Percentiles rank a stretch among this genome's conserved stretches.
phyloP scores from a whole-genome alignment of 345 rosid species.

The Salix exigua region DNA sequence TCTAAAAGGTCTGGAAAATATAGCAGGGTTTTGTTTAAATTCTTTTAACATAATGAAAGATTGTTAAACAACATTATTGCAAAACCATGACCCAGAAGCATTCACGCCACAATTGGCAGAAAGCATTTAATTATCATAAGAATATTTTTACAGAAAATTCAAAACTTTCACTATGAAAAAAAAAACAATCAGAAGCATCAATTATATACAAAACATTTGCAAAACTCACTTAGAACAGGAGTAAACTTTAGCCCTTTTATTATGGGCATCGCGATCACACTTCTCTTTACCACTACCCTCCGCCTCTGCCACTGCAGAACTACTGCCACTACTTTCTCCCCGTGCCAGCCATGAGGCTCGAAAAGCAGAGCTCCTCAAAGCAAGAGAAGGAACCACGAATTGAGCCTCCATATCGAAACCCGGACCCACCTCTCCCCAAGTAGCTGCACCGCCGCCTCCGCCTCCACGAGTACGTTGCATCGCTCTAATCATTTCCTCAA shows the following conservation, averaged over 20 bases:
- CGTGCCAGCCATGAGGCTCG: constrained; percentile 21
- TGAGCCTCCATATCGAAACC: constrained; percentile 2
- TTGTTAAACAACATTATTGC: background rate
- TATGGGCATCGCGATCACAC: constrained; percentile 32
- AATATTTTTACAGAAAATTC: background rate
- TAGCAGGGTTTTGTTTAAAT: background rate
- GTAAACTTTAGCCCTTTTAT: constrained; percentile 84
- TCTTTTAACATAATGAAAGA: background rate
- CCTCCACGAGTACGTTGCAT: constrained; percentile 8
- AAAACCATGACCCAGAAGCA: background rate
- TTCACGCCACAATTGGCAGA: background rate
- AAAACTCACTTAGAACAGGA: constrained; percentile 47
- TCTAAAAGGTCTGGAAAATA: background rate
- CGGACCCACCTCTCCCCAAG: constrained; percentile 22
- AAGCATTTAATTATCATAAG: background rate
- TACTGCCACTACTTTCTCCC: constrained; percentile 59
- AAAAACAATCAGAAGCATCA: background rate
- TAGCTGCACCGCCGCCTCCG: constrained; percentile 1
- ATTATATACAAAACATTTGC: background rate
- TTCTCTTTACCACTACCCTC: constrained; percentile 24
- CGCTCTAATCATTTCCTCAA: constrained; percentile 34
- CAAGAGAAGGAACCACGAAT: background rate
- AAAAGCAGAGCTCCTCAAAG: constrained; percentile 20
- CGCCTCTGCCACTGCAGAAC: constrained; percentile 20
- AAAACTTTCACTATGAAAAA: background rate